A percentile compares a stretch with the other conserved stretches of the same genome.
phyloP scores from a whole-genome alignment of 106 monocot genomes.

The Platanthera zijinensis region DNA sequence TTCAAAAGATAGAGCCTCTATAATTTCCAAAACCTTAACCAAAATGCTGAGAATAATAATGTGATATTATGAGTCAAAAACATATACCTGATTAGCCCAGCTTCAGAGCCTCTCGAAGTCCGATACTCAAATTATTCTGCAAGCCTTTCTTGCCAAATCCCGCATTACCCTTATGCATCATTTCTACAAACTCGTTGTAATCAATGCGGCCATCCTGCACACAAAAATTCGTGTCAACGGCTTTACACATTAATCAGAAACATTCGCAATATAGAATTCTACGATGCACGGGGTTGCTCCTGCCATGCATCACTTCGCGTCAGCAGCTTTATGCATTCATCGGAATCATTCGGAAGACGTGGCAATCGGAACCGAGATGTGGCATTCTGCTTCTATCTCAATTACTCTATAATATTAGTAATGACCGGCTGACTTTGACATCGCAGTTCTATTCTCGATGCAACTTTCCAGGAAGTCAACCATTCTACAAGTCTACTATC shows the following conservation, averaged over 20 bases:
- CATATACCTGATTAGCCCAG: conserved; percentile 4
- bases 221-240: neutral
- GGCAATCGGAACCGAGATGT: neutral
- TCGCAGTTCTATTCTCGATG: too few relatives aligned
- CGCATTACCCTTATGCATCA: conserved; percentile 46
- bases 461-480: too few relatives aligned
- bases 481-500: too few relatives aligned
- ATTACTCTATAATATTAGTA: too few relatives aligned
- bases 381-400: too few relatives aligned
- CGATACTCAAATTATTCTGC: conserved; percentile 14
- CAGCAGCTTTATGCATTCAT: neutral
- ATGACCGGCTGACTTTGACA: too few relatives aligned
- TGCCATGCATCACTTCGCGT: neutral
- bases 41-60: too few relatives aligned
- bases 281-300: neutral
- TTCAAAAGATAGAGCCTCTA: too few relatives aligned
- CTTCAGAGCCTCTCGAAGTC: conserved; percentile 31
- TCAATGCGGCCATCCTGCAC: conserved; percentile 45
- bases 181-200: conserved; percentile 42
- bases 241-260: neutral
- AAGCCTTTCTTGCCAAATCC: conserved; percentile 24
- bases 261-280: neutral
- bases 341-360: neutral
- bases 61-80: too few relatives aligned
- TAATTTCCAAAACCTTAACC: too few relatives aligned